Evolutionary conservation across 1,139 yeast species (phyloP).

Genomic region (Protomyces arabidopsidicola): DNA sequence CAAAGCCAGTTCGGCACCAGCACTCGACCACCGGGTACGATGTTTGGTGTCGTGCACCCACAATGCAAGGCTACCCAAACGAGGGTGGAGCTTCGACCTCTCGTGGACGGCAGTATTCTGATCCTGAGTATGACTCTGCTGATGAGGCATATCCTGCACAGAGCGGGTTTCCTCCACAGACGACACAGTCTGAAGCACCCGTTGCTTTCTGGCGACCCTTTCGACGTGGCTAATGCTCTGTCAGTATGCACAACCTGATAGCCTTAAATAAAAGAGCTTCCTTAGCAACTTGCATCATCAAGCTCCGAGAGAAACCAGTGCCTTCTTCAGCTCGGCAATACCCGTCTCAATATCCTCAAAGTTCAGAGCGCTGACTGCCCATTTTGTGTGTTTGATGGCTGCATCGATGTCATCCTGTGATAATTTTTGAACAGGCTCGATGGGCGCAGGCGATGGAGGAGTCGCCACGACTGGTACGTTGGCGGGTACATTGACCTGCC

Average conservation of each 20-base stretch:
- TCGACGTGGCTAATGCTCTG: not conserved
- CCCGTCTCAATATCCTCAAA: slow-evolving; percentile 87
- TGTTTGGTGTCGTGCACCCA: not conserved
- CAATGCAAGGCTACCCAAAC: not conserved
- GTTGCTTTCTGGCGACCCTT: not conserved
- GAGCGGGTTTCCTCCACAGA: not conserved
- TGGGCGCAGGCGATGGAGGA: slow-evolving; percentile 31
- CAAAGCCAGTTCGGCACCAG: not conserved
- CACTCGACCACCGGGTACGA: not conserved
- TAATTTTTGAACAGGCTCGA: slow-evolving; percentile 46
- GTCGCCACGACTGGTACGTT: slow-evolving; percentile 32
- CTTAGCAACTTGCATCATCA: no score
- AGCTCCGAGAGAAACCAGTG: slow-evolving; percentile 44
- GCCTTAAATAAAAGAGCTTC: no score
- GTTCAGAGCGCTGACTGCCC: slow-evolving; percentile 87
- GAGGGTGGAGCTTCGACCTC: not conserved
- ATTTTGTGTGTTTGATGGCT: slow-evolving; percentile 82
- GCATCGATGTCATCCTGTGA: slow-evolving; percentile 58
- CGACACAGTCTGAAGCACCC: not conserved
- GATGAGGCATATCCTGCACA: not conserved
- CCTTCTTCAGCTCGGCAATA: slow-evolving; percentile 61
- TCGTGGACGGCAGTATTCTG: not conserved
- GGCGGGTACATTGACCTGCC: slow-evolving; percentile 28
- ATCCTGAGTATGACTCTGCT: not conserved
- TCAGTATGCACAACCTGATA: not conserved